Evolutionary conservation across 768 basidiomycete genomes (phyloP).

Genomic region (Lyophyllum shimeji): DNA sequence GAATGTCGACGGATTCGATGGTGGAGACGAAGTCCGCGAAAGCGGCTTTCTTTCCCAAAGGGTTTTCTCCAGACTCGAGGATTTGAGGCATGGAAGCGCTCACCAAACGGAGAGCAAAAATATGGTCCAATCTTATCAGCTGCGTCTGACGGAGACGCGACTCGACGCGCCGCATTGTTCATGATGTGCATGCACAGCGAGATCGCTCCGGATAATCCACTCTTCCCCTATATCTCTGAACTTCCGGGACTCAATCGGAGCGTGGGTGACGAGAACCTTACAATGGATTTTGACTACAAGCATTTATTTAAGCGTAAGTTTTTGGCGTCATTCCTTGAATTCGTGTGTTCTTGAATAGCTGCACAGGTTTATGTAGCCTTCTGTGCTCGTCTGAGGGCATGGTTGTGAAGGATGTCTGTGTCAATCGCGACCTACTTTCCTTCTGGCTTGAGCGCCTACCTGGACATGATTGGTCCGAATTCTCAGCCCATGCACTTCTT

Average conservation of each 20-base stretch:
- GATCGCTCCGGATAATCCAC: constrained; percentile 10
- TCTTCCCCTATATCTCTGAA: constrained; percentile 12
- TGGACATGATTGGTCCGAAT: constrained; percentile 24
- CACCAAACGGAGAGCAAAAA: constrained; percentile 17
- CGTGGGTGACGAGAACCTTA: constrained; percentile 13
- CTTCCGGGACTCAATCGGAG: constrained; percentile 17
- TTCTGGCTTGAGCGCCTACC: constrained; percentile 19
- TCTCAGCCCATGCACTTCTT: constrained; percentile 17
- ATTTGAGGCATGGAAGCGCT: constrained; percentile 24
- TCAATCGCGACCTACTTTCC: constrained; percentile 21
- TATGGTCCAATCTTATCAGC: constrained; percentile 20
- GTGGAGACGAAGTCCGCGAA: too few relatives aligned
- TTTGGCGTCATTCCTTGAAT: background rate
- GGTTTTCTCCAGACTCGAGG: too few relatives aligned
- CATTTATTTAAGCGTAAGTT: constrained; percentile 19
- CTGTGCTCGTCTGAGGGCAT: constrained; percentile 21
- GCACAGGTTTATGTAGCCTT: constrained; percentile 24
- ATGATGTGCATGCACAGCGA: constrained; percentile 20
- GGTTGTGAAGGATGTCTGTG: constrained; percentile 8
- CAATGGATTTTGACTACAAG: constrained; percentile 21
- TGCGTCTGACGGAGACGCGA: constrained; percentile 21
- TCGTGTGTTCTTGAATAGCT: constrained; percentile 9
- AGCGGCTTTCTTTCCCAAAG: too few relatives aligned
- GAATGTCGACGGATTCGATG: too few relatives aligned
- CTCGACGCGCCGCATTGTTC: constrained; percentile 19